A percentile compares a stretch with the other conserved stretches of the same genome.
Evolutionary conservation across 2,329 filamentous ascomycete species (phyloP).

Genomic region (Sclerotinia spermophila): DNA sequence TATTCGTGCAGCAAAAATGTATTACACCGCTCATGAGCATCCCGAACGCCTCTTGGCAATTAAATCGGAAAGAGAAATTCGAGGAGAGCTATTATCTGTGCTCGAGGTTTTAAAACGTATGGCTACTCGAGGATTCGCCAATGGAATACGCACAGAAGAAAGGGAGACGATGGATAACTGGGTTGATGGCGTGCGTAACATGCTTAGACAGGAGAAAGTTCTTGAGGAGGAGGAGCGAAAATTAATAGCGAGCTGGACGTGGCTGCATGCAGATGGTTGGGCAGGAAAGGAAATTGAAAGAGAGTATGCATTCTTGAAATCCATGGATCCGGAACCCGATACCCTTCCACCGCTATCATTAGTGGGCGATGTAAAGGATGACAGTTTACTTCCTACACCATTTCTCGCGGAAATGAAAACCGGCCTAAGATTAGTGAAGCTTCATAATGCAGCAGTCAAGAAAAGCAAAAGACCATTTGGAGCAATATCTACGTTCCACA

Average conservation of each 20-base stretch:
- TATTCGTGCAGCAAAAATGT: constrained; percentile 93
- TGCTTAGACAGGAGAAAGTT: constrained; percentile 73
- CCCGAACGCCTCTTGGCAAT: constrained; percentile 82
- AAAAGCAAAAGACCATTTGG: constrained; percentile 85
- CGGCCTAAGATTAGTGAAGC: constrained; percentile 74
- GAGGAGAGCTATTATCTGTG: constrained; percentile 77
- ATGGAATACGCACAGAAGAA: constrained; percentile 77
- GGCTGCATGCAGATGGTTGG: constrained; percentile 74
- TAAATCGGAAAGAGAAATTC: constrained; percentile 80
- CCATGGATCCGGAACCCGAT: constrained; percentile 60
- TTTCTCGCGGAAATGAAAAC: constrained; percentile 74
- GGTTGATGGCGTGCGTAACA: constrained; percentile 72
- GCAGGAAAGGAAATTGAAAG: constrained; percentile 68
- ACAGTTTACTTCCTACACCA: constrained; percentile 57
- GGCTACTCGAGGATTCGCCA: constrained; percentile 80
- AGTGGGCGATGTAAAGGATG: constrained; percentile 42
- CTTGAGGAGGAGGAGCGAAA: constrained; percentile 69
- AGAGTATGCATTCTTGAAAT: constrained; percentile 76
- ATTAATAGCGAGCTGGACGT: constrained; percentile 68
- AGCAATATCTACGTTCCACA: constrained; percentile 82
- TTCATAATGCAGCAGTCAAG: constrained; percentile 86
- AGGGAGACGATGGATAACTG: constrained; percentile 70
- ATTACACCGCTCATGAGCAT: constrained; percentile 89
- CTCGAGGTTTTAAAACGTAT: constrained; percentile 91
- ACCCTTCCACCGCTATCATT: constrained; percentile 67